Base-by-base conservation (phyloP, 331 rosid species). In the Malus hybrid region DNA sequence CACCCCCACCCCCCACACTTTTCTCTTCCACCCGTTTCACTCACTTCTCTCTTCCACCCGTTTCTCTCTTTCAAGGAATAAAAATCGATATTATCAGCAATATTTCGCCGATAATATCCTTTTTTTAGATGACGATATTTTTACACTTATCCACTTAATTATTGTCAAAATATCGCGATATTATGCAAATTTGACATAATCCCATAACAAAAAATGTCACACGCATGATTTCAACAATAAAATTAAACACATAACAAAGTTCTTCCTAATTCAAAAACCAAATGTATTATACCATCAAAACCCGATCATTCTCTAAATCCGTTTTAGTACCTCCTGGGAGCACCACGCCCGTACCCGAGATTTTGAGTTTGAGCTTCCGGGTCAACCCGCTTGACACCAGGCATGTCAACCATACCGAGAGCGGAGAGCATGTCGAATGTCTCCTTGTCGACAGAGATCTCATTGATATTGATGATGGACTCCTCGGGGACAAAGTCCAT, bases 401-500 rank as follows among this genome's bases (percentile, higher is more conserved):
- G 90, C 60, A 88, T 60, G 5, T 86, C 88, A 13, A 52, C 16
- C 92, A 89, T 88, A 0, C 93, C 96, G 6, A 90, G 85, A 5
- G 92, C 82, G 1, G 82, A 75, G 33, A 90, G 89, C 97, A 92
- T 90, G 7, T 90, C 92, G 0, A 89, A 63, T 0, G 97, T 90
- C 74, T 92, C 93, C 87, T 80, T 85, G 16, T 92, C 97, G 15
- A 92, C 87, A 68, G 75, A 76, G 32, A 92, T 85, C 2, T 50
- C 84, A 0, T 89, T 89, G 16, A 77, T 84, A 33, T 36, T 68
- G 19, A 92, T 85, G 63, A 93, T 90, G 2, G 96, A 92, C 30
- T 79, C 82, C 0, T 88, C 93, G 2, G 96, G 97, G 3, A 92
- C 96, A 68, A 84, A 90, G 74, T 92, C 97, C 96, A 92, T 86